Evolutionary conservation across 176 grass and related monocot species (phyloP).

Genomic region (Tuctoria greenei): DNA sequence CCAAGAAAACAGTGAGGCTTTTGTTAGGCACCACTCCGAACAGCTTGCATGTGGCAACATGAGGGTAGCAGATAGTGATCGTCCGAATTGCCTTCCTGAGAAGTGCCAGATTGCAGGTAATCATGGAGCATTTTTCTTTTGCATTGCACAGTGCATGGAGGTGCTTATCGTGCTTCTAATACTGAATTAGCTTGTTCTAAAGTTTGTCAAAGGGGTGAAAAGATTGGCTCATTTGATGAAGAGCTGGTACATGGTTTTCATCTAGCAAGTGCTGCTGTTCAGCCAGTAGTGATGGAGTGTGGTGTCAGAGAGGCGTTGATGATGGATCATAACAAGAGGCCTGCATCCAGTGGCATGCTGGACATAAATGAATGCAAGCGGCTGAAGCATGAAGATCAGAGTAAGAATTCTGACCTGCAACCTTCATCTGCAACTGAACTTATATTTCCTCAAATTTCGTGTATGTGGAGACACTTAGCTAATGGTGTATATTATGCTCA

Average conservation of each 20-base stretch:
- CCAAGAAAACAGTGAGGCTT: slow-evolving; percentile 48
- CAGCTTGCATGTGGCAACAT: slow-evolving; percentile 48
- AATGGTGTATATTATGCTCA: neutral
- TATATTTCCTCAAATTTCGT: neutral
- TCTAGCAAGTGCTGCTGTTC: slow-evolving; percentile 1
- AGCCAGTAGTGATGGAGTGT: neutral
- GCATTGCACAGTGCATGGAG: neutral
- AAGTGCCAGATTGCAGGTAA: slow-evolving; percentile 50
- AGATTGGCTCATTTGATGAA: slow-evolving; percentile 14
- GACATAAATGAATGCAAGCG: slow-evolving; percentile 39
- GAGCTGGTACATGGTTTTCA: slow-evolving; percentile 7
- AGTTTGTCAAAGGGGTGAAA: slow-evolving; percentile 39
- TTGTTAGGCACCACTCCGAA: slow-evolving; percentile 38
- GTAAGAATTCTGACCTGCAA: slow-evolving; percentile 29
- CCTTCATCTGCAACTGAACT: slow-evolving; percentile 4
- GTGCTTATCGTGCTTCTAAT: slow-evolving; percentile 11
- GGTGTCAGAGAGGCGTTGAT: neutral
- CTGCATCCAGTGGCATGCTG: slow-evolving; percentile 9
- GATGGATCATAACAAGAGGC: slow-evolving; percentile 35
- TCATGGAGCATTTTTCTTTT: neutral
- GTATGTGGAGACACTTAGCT: neutral
- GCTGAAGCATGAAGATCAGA: slow-evolving; percentile 32
- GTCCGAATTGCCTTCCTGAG: slow-evolving; percentile 44
- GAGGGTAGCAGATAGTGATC: slow-evolving; percentile 36
- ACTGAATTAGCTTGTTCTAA: neutral